Base-by-base conservation (phyloP, 2,329 filamentous ascomycete species). In the Trichoderma sp. region DNA sequence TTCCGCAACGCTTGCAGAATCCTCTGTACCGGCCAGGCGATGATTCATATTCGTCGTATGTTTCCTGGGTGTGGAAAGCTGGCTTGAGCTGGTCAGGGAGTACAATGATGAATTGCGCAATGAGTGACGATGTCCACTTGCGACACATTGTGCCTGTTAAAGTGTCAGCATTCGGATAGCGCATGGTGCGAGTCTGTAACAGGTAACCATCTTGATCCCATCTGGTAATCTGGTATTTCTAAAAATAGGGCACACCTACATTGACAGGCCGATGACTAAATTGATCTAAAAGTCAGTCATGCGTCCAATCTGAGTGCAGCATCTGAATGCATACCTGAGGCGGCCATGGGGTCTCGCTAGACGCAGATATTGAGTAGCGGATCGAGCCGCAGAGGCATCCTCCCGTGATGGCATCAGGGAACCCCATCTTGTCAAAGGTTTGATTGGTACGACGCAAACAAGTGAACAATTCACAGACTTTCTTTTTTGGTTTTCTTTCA, bases 41-140 rank as follows among this genome's bases (percentile, higher is more conserved):
- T 9, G 66, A 68, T 28, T 68, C 66, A 23, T 68, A 68, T 8
- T 68, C 66, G 1, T 50, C 66, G 6, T n/a, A 68, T 8, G 55
- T 59, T 23, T 61, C 66, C 1, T 68, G 26, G 6, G 8, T 61
- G 12, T 23, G 8, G 12, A 68, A 50, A 9, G 55, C 13, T 2
- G 36, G 66, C 9, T 59, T 30, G 13, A 68, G 20, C n/a, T 68
- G 66, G 6, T 39, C 13, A 1, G 66, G 66, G 36, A 57, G 43
- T 11, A 61, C 20, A 17, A 68, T 68, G 66, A 68, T 61, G 66
- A 68, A 68, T 34, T 68, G 66, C 12, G 66, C 66, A n/a, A 68
- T 61, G 55, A 68, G 66, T 12, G 66, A 68, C 4, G 66, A 59
- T 17, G 66, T 68, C 66, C 66, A 68, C 6, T 68, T 68, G 36